phyloP scores from a whole-genome alignment of 2,329 filamentous ascomycete genomes.

The Hypoxylon sp. region DNA sequence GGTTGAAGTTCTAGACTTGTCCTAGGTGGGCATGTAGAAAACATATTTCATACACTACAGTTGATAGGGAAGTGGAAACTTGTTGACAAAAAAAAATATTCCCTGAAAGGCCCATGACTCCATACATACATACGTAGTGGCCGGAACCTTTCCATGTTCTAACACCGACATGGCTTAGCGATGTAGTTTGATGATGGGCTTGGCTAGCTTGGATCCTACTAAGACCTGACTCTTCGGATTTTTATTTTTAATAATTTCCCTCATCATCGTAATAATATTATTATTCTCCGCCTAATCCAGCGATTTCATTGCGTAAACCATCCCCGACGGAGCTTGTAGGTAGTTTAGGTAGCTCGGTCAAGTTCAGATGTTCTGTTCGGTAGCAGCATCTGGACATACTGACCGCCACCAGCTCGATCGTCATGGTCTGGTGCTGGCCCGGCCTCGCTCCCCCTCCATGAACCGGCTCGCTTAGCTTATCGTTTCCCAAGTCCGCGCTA shows the following conservation, averaged over 20 bases:
- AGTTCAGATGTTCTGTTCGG: slow-evolving; percentile 36
- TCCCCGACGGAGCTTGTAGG: slow-evolving; percentile 10
- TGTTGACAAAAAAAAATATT: slow-evolving; percentile 6
- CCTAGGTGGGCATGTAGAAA: slow-evolving; percentile 41
- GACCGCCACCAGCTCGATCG: slow-evolving; percentile 16
- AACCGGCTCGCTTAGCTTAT: slow-evolving; percentile 20
- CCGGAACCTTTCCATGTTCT: slow-evolving; percentile 28
- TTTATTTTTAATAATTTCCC: slow-evolving; percentile 19
- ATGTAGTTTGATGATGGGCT: slow-evolving; percentile 27
- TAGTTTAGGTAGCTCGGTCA: slow-evolving; percentile 15
- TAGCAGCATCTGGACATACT: slow-evolving; percentile 28
- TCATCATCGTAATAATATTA: slow-evolving; percentile 17
- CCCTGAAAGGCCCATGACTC: slow-evolving; percentile 17
- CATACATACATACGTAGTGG: slow-evolving; percentile 7
- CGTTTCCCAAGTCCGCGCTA: slow-evolving; percentile 19
- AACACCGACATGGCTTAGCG: slow-evolving; percentile 38
- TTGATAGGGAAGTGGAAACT: slow-evolving; percentile 17
- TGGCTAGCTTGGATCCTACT: slow-evolving; percentile 35
- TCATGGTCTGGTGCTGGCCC: slow-evolving; percentile 33
- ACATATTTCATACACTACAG: slow-evolving; percentile 6
- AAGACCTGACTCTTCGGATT: slow-evolving; percentile 17
- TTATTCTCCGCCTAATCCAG: slow-evolving; percentile 21
- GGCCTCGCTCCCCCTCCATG: slow-evolving; percentile 40
- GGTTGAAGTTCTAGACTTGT: slow-evolving; percentile 44
- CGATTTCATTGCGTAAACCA: slow-evolving; percentile 6